Evolutionary conservation across 1,139 yeast species (phyloP), one percentile per base, ranked within the genome.

Genomic region (Magnusiomyces tetraspermus): DNA sequence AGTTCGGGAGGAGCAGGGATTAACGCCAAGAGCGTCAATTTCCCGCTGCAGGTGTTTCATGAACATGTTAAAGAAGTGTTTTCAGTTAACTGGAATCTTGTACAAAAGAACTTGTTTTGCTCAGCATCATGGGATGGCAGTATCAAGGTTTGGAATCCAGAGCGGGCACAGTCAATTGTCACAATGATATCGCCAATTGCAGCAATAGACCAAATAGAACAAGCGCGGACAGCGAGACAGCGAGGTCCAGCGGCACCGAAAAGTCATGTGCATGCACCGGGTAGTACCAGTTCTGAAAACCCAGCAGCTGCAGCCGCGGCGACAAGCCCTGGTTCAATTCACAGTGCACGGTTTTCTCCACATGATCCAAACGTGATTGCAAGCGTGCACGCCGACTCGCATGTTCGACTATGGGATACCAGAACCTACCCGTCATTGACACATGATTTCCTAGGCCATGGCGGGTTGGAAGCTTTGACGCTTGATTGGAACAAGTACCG

Each of bases 41-140:
- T 63, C 51, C 97, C 97, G 0, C 78, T 89, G 21, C 80, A 79
- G 72, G 83, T 81, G 59, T 86, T 79, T 73, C 76, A 77, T 51
- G 97, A 87, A 62, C 98, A 92, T 67, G 69, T 76, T 36, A 74
- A 85, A 54, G 98, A 92, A 65, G 96, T 87, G n/a, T 87, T 88
- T 59, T 77, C 87, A 2, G 83, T 90, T 43, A 79, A 82, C 64
- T 90, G 97, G 97, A 88, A 87, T 67, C 67, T 85, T 61, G 83
- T 85, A 2, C 90, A 85, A 59, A 90, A 89, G 67, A 63, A 76
- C 1, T 73, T 74, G 30, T 86, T 90, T 67, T 80, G 84, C 42
- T 77, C 92, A 22, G 77, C 90, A 28, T 85, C 95, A 23, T 92
- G 97, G 97, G 97, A 92, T 67, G 96, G 97, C 0, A 74, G 84